phyloP scores from a whole-genome alignment of 768 basidiomycete genomes.

The Panellus pusillus region DNA sequence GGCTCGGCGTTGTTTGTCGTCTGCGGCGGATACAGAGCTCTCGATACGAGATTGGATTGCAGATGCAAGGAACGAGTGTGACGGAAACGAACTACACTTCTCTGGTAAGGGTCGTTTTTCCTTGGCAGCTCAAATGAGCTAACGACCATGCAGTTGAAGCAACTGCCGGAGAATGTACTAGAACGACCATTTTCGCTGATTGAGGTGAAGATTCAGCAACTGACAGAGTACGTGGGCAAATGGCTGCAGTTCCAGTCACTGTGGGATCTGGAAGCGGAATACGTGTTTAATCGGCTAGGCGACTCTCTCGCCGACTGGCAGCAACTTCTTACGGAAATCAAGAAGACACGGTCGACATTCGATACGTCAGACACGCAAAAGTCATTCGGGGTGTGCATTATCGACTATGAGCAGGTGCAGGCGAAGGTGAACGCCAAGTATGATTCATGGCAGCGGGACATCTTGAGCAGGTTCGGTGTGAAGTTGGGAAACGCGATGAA shows the following conservation, averaged over 20 bases:
- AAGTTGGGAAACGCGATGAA: constrained; percentile 96
- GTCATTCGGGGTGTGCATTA: constrained; percentile 88
- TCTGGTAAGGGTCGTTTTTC: constrained; percentile 51
- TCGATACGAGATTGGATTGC: constrained; percentile 93
- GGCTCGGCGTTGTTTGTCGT: constrained; percentile 88
- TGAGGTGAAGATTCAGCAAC: constrained; percentile 82
- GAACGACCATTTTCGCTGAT: constrained; percentile 83
- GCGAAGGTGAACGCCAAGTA: constrained; percentile 98
- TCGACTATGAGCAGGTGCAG: constrained; percentile 98
- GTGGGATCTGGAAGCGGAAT: constrained; percentile 97
- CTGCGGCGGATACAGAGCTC: constrained; percentile 90
- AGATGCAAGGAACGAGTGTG: constrained; percentile 69
- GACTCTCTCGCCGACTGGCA: constrained; percentile 95
- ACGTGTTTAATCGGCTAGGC: constrained; percentile 92
- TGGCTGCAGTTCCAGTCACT: constrained; percentile 99
- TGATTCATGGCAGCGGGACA: constrained; percentile 96
- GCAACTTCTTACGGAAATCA: constrained; percentile 94
- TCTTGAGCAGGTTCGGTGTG: constrained; percentile 86
- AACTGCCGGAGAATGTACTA: constrained; percentile 70
- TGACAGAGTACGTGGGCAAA: constrained; percentile 90
- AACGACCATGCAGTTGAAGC: constrained; percentile 56
- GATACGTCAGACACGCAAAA: constrained; percentile 95
- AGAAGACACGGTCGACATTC: constrained; percentile 93
- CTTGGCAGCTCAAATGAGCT: constrained; percentile 2
- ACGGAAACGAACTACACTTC: constrained; percentile 82